Evolutionary conservation across 768 basidiomycete species (phyloP).

Genomic region (Lyophyllum semitale): DNA sequence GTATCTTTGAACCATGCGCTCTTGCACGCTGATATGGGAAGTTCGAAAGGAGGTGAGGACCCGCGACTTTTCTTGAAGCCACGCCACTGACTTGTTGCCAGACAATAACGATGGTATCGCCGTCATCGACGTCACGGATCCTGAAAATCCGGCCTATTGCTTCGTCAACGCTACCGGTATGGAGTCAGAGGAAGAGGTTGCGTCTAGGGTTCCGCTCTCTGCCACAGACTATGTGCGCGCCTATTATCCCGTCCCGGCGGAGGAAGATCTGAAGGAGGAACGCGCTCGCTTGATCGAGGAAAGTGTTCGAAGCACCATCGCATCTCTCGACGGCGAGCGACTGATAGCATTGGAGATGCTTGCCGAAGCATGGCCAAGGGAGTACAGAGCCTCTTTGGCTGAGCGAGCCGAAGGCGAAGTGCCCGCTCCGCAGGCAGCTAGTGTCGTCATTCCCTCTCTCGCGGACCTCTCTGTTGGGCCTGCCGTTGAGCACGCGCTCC

Average conservation of each 20-base stretch:
- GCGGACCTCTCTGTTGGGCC: conserved; percentile 26
- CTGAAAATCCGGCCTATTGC: conserved; percentile 26
- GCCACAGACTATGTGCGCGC: conserved; percentile 20
- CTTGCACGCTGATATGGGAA: conserved; percentile 25
- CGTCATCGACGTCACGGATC: conserved; percentile 27
- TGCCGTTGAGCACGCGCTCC: conserved; percentile 25
- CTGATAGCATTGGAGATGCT: conserved; percentile 21
- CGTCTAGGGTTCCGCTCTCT: conserved; percentile 6
- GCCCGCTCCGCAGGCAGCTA: conserved; percentile 11
- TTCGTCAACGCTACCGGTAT: conserved; percentile 12
- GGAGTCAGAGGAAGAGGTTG: neutral
- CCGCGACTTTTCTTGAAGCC: neutral
- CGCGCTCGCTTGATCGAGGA: conserved; percentile 10
- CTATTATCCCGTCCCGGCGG: conserved; percentile 15
- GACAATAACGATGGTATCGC: conserved; percentile 34
- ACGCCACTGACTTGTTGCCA: conserved; percentile 2
- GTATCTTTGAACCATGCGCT: conserved; percentile 14
- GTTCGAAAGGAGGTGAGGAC: conserved; percentile 27
- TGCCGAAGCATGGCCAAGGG: conserved; percentile 25
- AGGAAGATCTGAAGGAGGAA: neutral
- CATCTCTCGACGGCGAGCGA: conserved; percentile 13
- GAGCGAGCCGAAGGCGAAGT: neutral
- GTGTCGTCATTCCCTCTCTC: conserved; percentile 21
- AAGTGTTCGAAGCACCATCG: conserved; percentile 13
- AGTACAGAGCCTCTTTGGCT: conserved; percentile 9